Conservation (phyloP, 108 stramenopile genomes). For the Cyclotella baltica region DNA sequence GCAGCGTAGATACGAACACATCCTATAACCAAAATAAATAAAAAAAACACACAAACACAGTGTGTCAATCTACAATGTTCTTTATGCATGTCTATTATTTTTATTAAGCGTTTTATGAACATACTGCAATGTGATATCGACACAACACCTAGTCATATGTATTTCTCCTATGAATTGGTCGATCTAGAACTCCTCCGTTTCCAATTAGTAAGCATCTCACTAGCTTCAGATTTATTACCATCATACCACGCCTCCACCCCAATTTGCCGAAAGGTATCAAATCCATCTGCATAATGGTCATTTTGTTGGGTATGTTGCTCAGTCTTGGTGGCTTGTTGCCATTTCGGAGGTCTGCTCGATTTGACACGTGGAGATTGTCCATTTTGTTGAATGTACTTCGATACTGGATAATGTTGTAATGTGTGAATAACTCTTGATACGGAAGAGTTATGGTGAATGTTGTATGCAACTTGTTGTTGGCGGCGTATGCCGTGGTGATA, state of each 20-base stretch:
- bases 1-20: no score
- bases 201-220: slow-evolving; percentile 45
- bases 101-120: no score
- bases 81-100: neutral
- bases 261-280: slow-evolving; percentile 27
- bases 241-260: slow-evolving; percentile 38
- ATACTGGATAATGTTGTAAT: neutral
- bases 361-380: neutral
- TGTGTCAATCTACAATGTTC: no score
- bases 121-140: no score
- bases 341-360: slow-evolving; percentile 1
- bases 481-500: slow-evolving; percentile 2
- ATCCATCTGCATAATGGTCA: slow-evolving; percentile 13
- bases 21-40: no score
- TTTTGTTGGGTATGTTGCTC: neutral
- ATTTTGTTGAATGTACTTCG: slow-evolving; percentile 6
- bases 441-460: neutral
- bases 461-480: slow-evolving; percentile 19
- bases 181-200: slow-evolving; percentile 20
- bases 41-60: no score
- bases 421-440: neutral
- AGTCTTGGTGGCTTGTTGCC: slow-evolving; percentile 21
- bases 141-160: no score
- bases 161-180: neutral
- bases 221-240: slow-evolving; percentile 51